Conservation (phyloP, 139 green algal genomes). For the Chlorella sp. region DNA sequence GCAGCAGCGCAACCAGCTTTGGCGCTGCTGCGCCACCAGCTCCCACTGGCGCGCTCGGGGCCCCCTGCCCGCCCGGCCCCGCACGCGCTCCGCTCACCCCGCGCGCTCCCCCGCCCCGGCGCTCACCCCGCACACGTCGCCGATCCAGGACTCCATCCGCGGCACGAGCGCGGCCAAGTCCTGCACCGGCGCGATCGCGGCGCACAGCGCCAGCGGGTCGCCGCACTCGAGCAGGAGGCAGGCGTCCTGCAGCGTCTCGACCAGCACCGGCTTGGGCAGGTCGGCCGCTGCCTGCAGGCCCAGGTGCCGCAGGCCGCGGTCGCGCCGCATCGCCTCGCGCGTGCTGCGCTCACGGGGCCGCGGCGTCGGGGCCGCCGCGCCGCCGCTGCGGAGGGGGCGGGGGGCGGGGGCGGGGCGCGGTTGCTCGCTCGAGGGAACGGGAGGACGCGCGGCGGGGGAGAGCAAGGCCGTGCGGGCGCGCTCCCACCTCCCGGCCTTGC, state of each 20-base stretch:
- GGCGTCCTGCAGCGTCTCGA: slow-evolving; percentile 60
- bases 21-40: no score
- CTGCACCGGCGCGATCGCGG: slow-evolving; percentile 45
- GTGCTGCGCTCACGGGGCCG: slow-evolving; percentile 45
- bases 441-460: background rate
- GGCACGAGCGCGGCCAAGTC: slow-evolving; percentile 13
- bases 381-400: background rate
- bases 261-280: slow-evolving; percentile 34
- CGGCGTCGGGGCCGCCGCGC: no score
- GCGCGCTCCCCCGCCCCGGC: no score
- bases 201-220: slow-evolving; percentile 57
- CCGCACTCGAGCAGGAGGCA: slow-evolving; percentile 58
- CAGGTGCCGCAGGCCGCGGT: slow-evolving; percentile 66
- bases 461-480: background rate
- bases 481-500: background rate
- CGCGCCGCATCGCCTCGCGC: slow-evolving; percentile 55
- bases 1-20: background rate
- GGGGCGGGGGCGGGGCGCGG: background rate
- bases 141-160: slow-evolving; percentile 26
- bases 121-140: slow-evolving; percentile 20
- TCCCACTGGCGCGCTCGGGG: no score
- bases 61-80: no score
- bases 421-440: no score
- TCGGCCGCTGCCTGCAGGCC: slow-evolving; percentile 61
- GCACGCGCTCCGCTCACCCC: no score